phyloP scores from a whole-genome alignment of 2,329 filamentous ascomycete species.

The Aspergillus neoniger region DNA sequence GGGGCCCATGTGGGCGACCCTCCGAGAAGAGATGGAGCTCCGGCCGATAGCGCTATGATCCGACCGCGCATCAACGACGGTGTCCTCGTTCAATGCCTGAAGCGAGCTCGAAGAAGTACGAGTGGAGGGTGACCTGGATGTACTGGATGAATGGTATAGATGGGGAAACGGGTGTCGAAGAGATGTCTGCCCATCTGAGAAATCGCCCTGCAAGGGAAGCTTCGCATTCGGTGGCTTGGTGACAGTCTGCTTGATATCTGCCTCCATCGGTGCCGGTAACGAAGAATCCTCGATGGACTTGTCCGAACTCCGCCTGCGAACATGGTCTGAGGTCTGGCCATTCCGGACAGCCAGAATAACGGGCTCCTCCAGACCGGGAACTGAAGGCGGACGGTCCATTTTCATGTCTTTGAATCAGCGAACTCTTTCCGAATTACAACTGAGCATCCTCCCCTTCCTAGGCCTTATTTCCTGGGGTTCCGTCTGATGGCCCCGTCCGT shows the following conservation, averaged over 20 bases:
- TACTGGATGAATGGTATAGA: constrained; percentile 38
- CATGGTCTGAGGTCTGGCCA: constrained; percentile 26
- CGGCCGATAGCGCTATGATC: constrained; percentile 30
- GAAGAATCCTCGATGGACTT: constrained; percentile 25
- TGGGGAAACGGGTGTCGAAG: constrained; percentile 37
- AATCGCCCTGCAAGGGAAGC: constrained; percentile 27
- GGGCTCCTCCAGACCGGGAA: constrained; percentile 34
- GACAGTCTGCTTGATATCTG: constrained; percentile 23
- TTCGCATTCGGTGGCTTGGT: constrained; percentile 31
- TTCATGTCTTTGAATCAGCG: constrained; percentile 30
- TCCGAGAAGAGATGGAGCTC: constrained; percentile 25
- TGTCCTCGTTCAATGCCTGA: constrained; percentile 43
- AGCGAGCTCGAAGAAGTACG: constrained; percentile 47
- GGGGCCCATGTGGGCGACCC: constrained; percentile 31
- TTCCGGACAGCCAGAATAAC: constrained; percentile 27
- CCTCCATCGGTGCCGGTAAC: constrained; percentile 23
- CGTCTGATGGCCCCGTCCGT: neutral
- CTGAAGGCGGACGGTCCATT: constrained; percentile 35
- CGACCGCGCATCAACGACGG: constrained; percentile 39
- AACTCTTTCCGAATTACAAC: constrained; percentile 27
- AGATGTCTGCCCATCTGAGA: constrained; percentile 33
- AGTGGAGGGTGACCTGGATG: constrained; percentile 39
- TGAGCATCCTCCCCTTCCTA: constrained; percentile 32
- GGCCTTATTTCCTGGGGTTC: constrained; percentile 6
- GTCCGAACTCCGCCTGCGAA: constrained; percentile 21